These are phyloP conservation scores for Gastrolobium villosum DNA, from an alignment of 306 rosid genomes.

Conservation along the genomic window DNA sequence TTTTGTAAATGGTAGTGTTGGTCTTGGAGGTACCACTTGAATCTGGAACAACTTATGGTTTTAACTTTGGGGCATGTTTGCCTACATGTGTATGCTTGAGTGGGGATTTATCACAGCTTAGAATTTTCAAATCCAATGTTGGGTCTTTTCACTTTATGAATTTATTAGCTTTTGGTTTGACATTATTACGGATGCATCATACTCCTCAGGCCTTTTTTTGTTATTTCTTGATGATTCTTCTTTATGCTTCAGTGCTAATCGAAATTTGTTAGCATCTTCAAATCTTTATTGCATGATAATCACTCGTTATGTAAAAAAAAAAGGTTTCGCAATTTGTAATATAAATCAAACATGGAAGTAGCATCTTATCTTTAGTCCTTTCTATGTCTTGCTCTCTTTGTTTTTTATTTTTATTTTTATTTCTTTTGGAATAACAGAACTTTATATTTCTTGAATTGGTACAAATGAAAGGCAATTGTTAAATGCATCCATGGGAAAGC, in stretches of 20 bases:
- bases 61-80: neutral
- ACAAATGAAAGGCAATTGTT: slow-evolving; percentile 8
- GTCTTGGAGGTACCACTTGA: slow-evolving; percentile 3
- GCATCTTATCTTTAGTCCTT: no score
- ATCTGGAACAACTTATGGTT: neutral
- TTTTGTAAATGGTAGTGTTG: slow-evolving; percentile 1
- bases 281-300: neutral
- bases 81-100: neutral
- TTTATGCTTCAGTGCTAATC: slow-evolving; percentile 4
- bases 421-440: neutral
- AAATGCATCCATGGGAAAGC: neutral
- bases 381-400: no score
- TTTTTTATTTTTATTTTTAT: no score
- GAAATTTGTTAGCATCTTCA: neutral
- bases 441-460: neutral
- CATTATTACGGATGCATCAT: neutral
- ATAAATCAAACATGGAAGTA: no score
- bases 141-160: neutral
- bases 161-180: slow-evolving; percentile 17
- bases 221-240: neutral
- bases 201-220: neutral
- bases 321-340: no score
- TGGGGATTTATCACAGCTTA: neutral
- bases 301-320: no score
- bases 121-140: neutral